Evolutionary conservation across 768 basidiomycete species (phyloP).

Genomic region (Pleurotus citrinopileatus): DNA sequence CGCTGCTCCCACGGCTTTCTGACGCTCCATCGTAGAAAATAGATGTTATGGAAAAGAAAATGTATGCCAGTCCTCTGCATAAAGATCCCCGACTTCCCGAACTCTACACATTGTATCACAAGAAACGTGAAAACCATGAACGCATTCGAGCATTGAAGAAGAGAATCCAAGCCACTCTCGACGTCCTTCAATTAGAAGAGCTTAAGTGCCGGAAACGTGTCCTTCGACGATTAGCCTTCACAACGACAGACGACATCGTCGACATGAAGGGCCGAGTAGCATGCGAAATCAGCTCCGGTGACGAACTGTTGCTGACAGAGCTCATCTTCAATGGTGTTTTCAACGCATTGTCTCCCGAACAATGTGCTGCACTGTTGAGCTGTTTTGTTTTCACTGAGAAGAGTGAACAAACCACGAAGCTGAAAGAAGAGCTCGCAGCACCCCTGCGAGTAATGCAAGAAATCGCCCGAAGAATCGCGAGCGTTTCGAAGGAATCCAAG

Average conservation of each 20-base stretch:
- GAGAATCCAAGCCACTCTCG: conserved; percentile 85
- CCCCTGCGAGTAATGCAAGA: conserved; percentile 96
- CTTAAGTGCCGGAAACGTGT: conserved; percentile 95
- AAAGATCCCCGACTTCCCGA: conserved; percentile 75
- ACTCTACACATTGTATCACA: conserved; percentile 75
- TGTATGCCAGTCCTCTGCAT: conserved; percentile 78
- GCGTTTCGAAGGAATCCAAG: conserved; percentile 92
- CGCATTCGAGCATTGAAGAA: conserved; percentile 78
- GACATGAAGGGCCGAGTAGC: conserved; percentile 98
- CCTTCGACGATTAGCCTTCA: conserved; percentile 88
- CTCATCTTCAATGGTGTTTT: conserved; percentile 97
- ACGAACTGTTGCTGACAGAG: conserved; percentile 94
- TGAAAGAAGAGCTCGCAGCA: conserved; percentile 91
- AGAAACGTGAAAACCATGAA: conserved; percentile 69
- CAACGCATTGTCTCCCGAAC: conserved; percentile 85
- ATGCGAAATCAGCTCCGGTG: conserved; percentile 97
- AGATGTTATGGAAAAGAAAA: conserved; percentile 80
- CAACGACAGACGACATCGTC: conserved; percentile 84
- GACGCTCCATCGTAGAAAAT: conserved; percentile 76
- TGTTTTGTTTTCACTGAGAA: conserved; percentile 99
- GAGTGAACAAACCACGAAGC: conserved; percentile 83
- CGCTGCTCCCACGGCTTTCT: not conserved
- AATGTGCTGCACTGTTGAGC: conserved; percentile 90
- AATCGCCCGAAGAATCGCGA: conserved; percentile 92
- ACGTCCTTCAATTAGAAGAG: conserved; percentile 94